Conservation (phyloP, 2,329 filamentous ascomycete genomes). For the Parafenestella ontariensis region DNA sequence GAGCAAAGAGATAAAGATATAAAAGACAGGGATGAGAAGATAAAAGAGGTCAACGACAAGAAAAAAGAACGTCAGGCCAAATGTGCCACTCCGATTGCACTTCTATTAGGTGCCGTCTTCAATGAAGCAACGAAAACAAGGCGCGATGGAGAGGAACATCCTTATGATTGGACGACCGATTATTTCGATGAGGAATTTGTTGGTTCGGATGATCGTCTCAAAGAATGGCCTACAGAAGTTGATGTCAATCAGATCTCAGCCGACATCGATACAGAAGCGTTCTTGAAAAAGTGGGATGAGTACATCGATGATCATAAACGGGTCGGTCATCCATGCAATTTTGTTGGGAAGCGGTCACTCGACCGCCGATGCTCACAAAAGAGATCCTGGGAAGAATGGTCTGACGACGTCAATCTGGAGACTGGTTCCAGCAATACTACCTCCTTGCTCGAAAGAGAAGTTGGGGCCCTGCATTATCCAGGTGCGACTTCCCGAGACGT, state of each 20-base stretch:
- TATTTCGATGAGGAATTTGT: slow-evolving; percentile 11
- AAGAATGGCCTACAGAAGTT: slow-evolving; percentile 8
- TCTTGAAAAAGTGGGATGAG: slow-evolving; percentile 9
- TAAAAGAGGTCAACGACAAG: slow-evolving; percentile 7
- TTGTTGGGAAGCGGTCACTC: slow-evolving; percentile 4
- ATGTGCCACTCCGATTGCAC: slow-evolving; percentile 3
- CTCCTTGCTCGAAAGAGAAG: neutral
- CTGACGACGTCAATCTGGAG: neutral
- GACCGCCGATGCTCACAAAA: slow-evolving; percentile 2
- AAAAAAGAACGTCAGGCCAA: slow-evolving; percentile 7
- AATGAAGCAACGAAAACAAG: neutral
- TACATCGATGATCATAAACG: slow-evolving; percentile 1
- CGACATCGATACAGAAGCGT: slow-evolving; percentile 4
- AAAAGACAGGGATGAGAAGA: slow-evolving; percentile 6
- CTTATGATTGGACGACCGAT: slow-evolving; percentile 10
- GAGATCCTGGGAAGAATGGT: slow-evolving; percentile 3
- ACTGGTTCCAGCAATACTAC: neutral
- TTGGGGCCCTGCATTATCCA: neutral
- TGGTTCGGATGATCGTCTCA: slow-evolving; percentile 7
- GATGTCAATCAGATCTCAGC: slow-evolving; percentile 7
- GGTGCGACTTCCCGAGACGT: neutral
- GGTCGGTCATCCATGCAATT: neutral
- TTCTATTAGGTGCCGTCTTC: slow-evolving; percentile 5
- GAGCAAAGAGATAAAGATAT: slow-evolving; percentile 1
- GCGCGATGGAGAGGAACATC: slow-evolving; percentile 6